Conservation (phyloP, 441 rosid genomes). For the Erodium trifolium region DNA sequence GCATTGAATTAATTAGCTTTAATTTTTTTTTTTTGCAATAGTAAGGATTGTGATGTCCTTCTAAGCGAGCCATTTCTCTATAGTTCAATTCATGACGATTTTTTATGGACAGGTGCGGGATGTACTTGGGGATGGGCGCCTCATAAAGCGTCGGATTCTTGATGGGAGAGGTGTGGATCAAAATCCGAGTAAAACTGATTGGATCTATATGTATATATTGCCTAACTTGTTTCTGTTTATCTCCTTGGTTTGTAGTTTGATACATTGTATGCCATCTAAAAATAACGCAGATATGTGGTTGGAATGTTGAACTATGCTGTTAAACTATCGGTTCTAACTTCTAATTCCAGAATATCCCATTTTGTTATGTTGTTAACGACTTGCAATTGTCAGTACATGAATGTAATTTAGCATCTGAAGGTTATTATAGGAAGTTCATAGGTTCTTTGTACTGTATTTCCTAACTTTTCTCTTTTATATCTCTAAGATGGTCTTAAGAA, state of each 20-base stretch:
- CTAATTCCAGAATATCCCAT: no score
- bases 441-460: neutral
- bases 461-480: neutral
- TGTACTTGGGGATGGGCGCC: constrained; percentile 97
- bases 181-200: neutral
- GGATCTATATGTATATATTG: neutral
- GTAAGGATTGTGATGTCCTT: neutral
- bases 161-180: constrained; percentile 77
- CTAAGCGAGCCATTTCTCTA: constrained; percentile 1
- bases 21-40: neutral
- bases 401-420: constrained; percentile 1
- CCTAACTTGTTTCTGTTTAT: neutral
- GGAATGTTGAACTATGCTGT: no score
- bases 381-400: no score
- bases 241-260: neutral
- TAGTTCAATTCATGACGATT: constrained; percentile 12
- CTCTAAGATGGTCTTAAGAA: neutral
- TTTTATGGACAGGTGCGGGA: constrained; percentile 69
- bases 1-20: neutral
- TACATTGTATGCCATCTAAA: no score
- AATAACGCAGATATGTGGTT: no score
- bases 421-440: neutral
- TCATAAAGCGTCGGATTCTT: constrained; percentile 77
- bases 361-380: no score
- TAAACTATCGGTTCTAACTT: no score